Evolutionary conservation across 2,329 filamentous ascomycete genomes (phyloP).

Genomic region (Claviceps humidiphila): DNA sequence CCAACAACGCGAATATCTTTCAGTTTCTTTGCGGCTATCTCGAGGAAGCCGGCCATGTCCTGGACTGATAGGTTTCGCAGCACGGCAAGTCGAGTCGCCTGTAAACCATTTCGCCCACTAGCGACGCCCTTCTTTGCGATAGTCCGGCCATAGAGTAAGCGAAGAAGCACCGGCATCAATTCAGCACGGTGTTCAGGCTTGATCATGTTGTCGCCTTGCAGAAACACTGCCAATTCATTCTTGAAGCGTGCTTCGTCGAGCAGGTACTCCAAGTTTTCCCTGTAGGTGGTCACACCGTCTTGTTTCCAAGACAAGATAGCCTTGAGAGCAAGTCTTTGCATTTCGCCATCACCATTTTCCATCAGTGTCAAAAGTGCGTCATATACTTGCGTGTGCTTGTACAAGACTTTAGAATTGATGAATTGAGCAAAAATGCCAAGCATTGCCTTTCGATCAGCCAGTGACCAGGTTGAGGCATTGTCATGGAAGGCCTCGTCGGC

Average conservation of each 20-base stretch:
- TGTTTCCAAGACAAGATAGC: constrained; percentile 85
- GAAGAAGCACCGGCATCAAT: constrained; percentile 75
- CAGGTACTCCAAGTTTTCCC: constrained; percentile 74
- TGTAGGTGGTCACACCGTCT: constrained; percentile 59
- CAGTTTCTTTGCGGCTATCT: constrained; percentile 65
- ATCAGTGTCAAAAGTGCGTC: constrained; percentile 60
- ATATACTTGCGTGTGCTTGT: constrained; percentile 63
- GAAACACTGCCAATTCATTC: constrained; percentile 82
- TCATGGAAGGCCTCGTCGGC: constrained; percentile 22
- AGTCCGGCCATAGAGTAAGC: constrained; percentile 78
- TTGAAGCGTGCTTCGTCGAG: constrained; percentile 86
- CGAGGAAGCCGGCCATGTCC: constrained; percentile 69
- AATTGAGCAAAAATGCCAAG: constrained; percentile 75
- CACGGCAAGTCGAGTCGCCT: constrained; percentile 67
- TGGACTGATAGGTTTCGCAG: constrained; percentile 62
- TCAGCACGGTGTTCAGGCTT: constrained; percentile 57
- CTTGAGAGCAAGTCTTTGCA: constrained; percentile 75
- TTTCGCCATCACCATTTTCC: constrained; percentile 77
- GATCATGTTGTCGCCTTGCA: constrained; percentile 63
- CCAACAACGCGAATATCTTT: constrained; percentile 46
- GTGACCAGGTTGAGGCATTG: constrained; percentile 44
- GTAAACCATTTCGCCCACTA: constrained; percentile 68
- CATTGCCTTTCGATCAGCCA: constrained; percentile 73
- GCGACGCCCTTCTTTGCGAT: constrained; percentile 68
- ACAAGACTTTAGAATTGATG: constrained; percentile 73